Base-by-base conservation (phyloP, 495 filamentous ascomycete genomes). In the Saxophila tyrrhenica region DNA sequence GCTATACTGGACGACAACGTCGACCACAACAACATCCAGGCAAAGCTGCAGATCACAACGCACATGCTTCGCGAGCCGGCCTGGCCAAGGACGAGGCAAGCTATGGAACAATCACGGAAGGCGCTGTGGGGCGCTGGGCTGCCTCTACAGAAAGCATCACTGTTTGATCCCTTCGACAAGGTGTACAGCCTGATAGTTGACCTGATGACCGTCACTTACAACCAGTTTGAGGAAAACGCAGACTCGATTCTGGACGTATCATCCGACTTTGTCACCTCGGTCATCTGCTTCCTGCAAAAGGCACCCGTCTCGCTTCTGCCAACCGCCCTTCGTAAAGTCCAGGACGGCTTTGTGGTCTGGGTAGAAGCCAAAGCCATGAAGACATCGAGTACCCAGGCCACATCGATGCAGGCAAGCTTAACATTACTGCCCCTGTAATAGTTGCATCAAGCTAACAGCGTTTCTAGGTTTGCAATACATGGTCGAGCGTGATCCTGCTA, bases 281-380 rank as follows among this genome's bases (percentile, higher is more conserved):
- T 70, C 24, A 48, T 64, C n/a, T 54, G 48, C 2, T 64, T 75
- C 41, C 63, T 78, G 17, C 42, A 59, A 25, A 45, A 51, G 16
- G 69, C 68, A 39, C 73, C 73, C 1, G 42, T 64, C 0, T 58
- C 62, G 2, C 59, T 69, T 17, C 54, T 68, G 1, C 58, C 54
- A 8, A 51, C 56, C 3, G 62, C 74, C 16, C 61, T 85, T n/a
- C 62, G 69, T 9, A 72, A 71, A 39, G 61, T 81, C n/a, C 83
- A 87, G 62, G 65, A 72, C 35, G 82, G 81, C 1, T 59, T 87
- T 29, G 60, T 71, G 2, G 55, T 70, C 5, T 89, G 84, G 83
- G 65, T 88, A 29, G 68, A 72, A 50, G 85, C 89, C 58, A 43
- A 59, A 0, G 69, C 41, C 7, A 8, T 5, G 19, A 44, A 44